Conservation (phyloP, 2,329 filamentous ascomycete genomes). For the Trichoderma atrobrunneum region DNA sequence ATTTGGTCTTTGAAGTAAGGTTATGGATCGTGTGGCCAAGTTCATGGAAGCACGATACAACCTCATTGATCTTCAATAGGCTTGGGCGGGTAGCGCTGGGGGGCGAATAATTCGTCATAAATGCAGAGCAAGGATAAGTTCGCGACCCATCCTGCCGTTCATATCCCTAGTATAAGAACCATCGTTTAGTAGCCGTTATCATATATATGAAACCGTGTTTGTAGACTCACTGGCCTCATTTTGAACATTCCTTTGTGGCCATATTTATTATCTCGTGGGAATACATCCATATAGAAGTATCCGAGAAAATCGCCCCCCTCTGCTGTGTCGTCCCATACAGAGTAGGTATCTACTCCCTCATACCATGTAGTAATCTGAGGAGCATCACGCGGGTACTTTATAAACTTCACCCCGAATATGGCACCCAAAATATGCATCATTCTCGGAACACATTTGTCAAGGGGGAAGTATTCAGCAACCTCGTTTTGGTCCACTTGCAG, state of each 20-base stretch:
- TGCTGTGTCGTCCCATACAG: slow-evolving; percentile 68
- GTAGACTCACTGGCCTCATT: slow-evolving; percentile 44
- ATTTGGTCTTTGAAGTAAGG: slow-evolving; percentile 53
- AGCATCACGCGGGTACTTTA: slow-evolving; percentile 37
- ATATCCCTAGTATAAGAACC: slow-evolving; percentile 47
- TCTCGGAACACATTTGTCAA: slow-evolving; percentile 62
- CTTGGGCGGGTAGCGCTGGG: slow-evolving; percentile 68
- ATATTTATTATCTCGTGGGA: slow-evolving; percentile 72
- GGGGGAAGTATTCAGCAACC: slow-evolving; percentile 74
- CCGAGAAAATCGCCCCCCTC: slow-evolving; percentile 68
- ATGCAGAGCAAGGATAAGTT: slow-evolving; percentile 67
- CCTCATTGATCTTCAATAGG: slow-evolving; percentile 71
- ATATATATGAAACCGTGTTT: not conserved
- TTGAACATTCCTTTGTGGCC: slow-evolving; percentile 78
- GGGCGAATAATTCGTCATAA: slow-evolving; percentile 77
- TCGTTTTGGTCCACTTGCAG: slow-evolving; percentile 70
- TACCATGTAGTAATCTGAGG: slow-evolving; percentile 70
- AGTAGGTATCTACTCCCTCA: slow-evolving; percentile 69
- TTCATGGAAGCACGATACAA: slow-evolving; percentile 72
- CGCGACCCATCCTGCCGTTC: slow-evolving; percentile 61
- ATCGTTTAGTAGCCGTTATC: not conserved
- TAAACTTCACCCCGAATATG: slow-evolving; percentile 67
- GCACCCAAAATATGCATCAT: slow-evolving; percentile 76
- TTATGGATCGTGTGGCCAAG: slow-evolving; percentile 63
- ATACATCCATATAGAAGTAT: slow-evolving; percentile 73